These are phyloP conservation scores for Pyronema omphalodes DNA, from an alignment of 495 filamentous ascomycete genomes.

Conservation along the genomic window DNA sequence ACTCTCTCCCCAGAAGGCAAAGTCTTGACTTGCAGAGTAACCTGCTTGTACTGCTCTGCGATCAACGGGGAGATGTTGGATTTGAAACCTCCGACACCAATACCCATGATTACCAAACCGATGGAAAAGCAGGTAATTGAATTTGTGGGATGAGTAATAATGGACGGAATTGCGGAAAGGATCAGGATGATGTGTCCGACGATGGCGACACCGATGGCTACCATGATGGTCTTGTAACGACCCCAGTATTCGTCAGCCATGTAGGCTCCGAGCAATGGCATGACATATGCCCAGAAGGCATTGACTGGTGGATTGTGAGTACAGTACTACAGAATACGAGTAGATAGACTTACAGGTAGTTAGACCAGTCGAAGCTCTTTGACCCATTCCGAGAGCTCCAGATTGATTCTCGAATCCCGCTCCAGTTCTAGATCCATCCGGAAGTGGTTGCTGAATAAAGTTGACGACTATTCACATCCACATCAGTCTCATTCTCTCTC, in stretches of 20 bases:
- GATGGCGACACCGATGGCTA: constrained; percentile 38
- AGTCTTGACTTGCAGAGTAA: not conserved
- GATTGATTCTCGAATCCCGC: constrained; percentile 33
- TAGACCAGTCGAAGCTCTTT: constrained; percentile 44
- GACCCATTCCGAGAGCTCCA: constrained; percentile 50
- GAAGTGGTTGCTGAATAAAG: constrained; percentile 51
- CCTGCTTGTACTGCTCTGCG: constrained; percentile 4
- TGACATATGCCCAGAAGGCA: constrained; percentile 55
- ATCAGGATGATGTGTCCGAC: constrained; percentile 49
- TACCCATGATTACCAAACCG: constrained; percentile 46
- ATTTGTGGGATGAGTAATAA: constrained; percentile 36
- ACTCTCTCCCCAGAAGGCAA: constrained; percentile 39
- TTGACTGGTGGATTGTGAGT: constrained; percentile 31
- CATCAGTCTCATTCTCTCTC: not conserved
- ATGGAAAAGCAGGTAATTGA: constrained; percentile 41
- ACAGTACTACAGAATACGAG: not conserved
- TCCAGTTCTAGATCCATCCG: constrained; percentile 40
- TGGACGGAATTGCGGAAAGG: constrained; percentile 40
- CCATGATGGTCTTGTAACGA: constrained; percentile 49
- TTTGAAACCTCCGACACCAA: constrained; percentile 50
- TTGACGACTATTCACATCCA: constrained; percentile 32
- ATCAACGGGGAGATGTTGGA: constrained; percentile 34
- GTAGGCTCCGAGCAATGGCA: constrained; percentile 42
- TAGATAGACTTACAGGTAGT: constrained; percentile 30
- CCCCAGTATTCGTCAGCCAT: constrained; percentile 56